These are phyloP conservation scores for Artemisia argyi DNA, from an alignment of 129 eudicot species.

Conservation along the genomic window DNA sequence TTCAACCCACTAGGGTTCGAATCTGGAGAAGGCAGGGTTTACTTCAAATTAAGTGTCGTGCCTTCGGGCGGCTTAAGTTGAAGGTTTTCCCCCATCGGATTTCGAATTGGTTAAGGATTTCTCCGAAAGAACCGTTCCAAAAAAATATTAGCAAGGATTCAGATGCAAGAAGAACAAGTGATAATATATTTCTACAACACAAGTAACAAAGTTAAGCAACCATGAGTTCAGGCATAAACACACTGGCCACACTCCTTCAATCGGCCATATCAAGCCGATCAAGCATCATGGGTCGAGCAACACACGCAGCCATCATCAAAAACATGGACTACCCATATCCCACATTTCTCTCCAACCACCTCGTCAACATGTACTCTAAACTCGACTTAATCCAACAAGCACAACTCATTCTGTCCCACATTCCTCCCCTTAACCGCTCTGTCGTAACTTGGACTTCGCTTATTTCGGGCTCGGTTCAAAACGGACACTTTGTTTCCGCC, in stretches of 20 bases:
- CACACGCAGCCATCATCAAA: constrained; percentile 71
- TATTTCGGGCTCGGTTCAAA: constrained; percentile 68
- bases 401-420: constrained; percentile 54
- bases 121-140: too few relatives aligned
- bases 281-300: constrained; percentile 50
- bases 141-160: too few relatives aligned
- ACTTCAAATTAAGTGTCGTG: too few relatives aligned
- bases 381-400: constrained; percentile 65
- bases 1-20: too few relatives aligned
- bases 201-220: neutral
- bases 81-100: too few relatives aligned
- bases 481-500: constrained; percentile 59
- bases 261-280: constrained; percentile 59
- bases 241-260: constrained; percentile 46
- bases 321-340: constrained; percentile 43
- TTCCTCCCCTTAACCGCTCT: constrained; percentile 52
- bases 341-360: constrained; percentile 63
- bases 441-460: constrained; percentile 87
- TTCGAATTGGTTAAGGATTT: too few relatives aligned
- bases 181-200: too few relatives aligned
- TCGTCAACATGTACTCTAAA: constrained; percentile 82
- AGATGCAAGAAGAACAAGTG: too few relatives aligned
- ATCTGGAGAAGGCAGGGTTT: too few relatives aligned
- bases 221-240: constrained; percentile 42
- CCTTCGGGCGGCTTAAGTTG: too few relatives aligned